phyloP scores from a whole-genome alignment of 192 early-diverging fungal species.

The Podila clonocystis region DNA sequence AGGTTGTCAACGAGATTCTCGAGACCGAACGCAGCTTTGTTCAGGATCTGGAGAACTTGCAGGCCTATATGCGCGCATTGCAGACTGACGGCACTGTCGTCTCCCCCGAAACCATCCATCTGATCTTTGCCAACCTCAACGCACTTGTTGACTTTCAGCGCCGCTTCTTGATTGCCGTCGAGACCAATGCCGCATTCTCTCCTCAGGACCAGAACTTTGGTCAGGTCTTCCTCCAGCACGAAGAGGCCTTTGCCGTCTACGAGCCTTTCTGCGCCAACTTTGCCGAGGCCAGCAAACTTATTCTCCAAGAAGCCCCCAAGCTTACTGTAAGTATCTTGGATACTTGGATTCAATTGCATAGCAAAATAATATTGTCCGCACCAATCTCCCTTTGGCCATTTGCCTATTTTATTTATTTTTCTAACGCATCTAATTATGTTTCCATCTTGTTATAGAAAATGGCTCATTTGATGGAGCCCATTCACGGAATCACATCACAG shows the following conservation, averaged over 20 bases:
- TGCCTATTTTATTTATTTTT: not conserved
- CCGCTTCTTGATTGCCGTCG: conserved; percentile 91
- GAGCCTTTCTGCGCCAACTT: conserved; percentile 96
- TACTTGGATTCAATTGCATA: not conserved
- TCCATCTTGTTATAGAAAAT: conserved; percentile 52
- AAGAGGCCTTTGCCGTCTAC: conserved; percentile 86
- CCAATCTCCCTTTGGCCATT: not conserved
- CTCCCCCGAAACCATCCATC: conserved; percentile 79
- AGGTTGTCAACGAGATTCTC: conserved; percentile 87
- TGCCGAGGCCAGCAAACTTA: conserved; percentile 76
- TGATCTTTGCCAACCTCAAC: conserved; percentile 94
- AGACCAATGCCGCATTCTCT: conserved; percentile 76
- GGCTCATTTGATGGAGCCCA: conserved; percentile 80
- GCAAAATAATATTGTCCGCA: not conserved
- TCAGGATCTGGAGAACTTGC: conserved; percentile 86
- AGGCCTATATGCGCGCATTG: conserved; percentile 77
- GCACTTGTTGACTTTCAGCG: conserved; percentile 96
- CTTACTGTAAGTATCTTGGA: conserved; percentile 59
- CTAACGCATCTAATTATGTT: not conserved
- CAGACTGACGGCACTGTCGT: conserved; percentile 74
- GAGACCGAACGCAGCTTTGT: conserved; percentile 95
- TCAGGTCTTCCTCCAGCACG: conserved; percentile 78
- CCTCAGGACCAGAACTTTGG: conserved; percentile 91
- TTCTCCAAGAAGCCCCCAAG: conserved; percentile 68
- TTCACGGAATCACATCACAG: conserved; percentile 87